A percentile compares a stretch with the other conserved stretches of the same genome.
These are phyloP conservation scores for Pyrus pyrifolia DNA, from an alignment of 306 rosid species.

Conservation along the genomic window DNA sequence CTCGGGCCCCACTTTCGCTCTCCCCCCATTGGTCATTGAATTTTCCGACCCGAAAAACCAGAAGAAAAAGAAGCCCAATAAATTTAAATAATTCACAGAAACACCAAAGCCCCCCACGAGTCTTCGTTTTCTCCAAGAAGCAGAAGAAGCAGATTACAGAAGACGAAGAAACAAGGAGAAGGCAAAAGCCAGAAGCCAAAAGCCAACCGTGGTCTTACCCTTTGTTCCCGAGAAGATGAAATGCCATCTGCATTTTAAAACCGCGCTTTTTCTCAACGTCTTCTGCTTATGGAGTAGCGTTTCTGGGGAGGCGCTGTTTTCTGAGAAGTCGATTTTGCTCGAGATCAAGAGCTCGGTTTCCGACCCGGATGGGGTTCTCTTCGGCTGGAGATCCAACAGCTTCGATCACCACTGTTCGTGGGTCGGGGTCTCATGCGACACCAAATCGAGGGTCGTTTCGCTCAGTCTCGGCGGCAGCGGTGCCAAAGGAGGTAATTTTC, in stretches of 20 bases:
- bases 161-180: not conserved
- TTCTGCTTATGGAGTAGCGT: not conserved
- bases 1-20: not conserved
- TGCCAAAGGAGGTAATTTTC: slow-evolving; percentile 19
- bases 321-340: slow-evolving; percentile 22
- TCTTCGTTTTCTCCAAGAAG: not conserved
- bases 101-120: not conserved
- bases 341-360: slow-evolving; percentile 23
- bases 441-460: slow-evolving; percentile 14
- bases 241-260: not conserved
- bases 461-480: slow-evolving; percentile 4
- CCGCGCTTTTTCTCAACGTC: slow-evolving; percentile 5
- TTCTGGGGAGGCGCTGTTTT: not conserved
- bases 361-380: slow-evolving; percentile 24
- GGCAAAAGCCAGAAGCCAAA: not conserved
- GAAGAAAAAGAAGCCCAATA: not conserved
- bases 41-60: not conserved
- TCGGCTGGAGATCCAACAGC: slow-evolving; percentile 10
- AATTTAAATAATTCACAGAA: not conserved
- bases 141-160: not conserved
- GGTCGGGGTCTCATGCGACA: slow-evolving; percentile 29
- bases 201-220: not conserved
- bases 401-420: slow-evolving; percentile 25
- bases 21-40: not conserved
- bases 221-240: slow-evolving; percentile 17